Evolutionary conservation across 768 basidiomycete species (phyloP).

Genomic region (Phanerochaete carnosa): DNA sequence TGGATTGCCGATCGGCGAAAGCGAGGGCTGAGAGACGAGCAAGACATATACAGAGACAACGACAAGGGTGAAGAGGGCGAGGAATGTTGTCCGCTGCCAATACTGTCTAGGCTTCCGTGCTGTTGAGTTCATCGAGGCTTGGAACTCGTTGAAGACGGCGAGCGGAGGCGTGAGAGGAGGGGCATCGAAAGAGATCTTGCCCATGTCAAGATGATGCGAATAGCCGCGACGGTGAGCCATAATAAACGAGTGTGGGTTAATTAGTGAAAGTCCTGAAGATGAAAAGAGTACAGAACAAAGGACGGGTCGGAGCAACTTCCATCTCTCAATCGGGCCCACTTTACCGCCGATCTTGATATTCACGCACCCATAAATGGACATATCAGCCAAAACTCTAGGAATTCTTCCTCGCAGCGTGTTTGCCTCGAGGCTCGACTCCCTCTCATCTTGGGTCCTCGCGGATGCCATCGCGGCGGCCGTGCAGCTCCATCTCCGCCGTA

Average conservation of each 20-base stretch:
- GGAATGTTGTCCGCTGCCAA: constrained; percentile 49
- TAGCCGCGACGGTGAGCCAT: constrained; percentile 29
- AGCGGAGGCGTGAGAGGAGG: constrained; percentile 26
- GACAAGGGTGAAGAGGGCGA: constrained; percentile 52
- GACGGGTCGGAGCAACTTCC: neutral
- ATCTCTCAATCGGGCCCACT: neutral
- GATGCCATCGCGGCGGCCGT: neutral
- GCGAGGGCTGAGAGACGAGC: constrained; percentile 44
- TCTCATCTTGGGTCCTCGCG: neutral
- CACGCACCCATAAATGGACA: neutral
- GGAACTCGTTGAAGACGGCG: constrained; percentile 22
- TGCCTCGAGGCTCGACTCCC: neutral
- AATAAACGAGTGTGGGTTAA: constrained; percentile 15
- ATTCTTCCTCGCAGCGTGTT: neutral
- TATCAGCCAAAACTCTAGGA: neutral
- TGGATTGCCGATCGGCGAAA: constrained; percentile 31
- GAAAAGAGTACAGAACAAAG: constrained; percentile 8
- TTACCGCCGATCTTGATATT: neutral
- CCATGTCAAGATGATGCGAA: constrained; percentile 23
- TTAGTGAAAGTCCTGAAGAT: constrained; percentile 4
- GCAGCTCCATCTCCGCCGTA: neutral
- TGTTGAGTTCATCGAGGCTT: constrained; percentile 7
- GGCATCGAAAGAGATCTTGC: constrained; percentile 21
- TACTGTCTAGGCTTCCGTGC: constrained; percentile 36
- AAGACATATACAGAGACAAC: constrained; percentile 54